Base-by-base conservation (phyloP, 768 basidiomycete genomes). In the Mycena filopes region DNA sequence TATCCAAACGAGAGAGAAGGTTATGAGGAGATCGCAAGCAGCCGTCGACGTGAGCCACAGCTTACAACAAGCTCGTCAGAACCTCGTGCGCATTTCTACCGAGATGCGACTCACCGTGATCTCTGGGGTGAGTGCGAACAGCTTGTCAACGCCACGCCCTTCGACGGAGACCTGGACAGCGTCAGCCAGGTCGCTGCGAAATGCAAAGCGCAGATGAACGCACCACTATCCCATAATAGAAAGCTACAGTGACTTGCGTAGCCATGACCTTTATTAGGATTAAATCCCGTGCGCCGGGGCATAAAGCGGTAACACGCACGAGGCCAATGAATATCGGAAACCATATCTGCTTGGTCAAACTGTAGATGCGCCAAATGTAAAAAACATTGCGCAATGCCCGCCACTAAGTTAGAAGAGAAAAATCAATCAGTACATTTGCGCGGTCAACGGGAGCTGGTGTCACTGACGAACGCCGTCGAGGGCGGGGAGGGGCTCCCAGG, bases 1-100 rank as follows among this genome's bases (percentile, higher is more conserved):
- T 21, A 25, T 53, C 16, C 33, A 45, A 41, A 55, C 38, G 15
- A 48, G 25, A 76, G 79, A 61, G 70, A 66, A 76, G 74, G 79
- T 75, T 65, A 57, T 70, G 43, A 70, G 36, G 4, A 62, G 16
- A 47, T 70, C 63, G 43, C 56, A 64, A 12, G 50, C 53, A 13
- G 58, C 48, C 21, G n/a, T 46, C 16, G 48, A 53, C 13, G 31
- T 53, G 40, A 70, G 50, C 62, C 62, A 63, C 43, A 65, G 33
- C 77, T 16, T 38, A 13, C 21, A 23, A 46, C 23, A 36, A 36
- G 15, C 21, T 16, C 31, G 33, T 33, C 7, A 12, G 29, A 9
- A n/a, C 21, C 28, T 25, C 6, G 25, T 15, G 23, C 11, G n/a
- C n/a, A 18, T 7, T 42, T 9, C 23, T 7, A 18, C 8, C n/a